Percentiles rank a stretch among this genome's conserved stretches.
Evolutionary conservation across 306 rosid species (phyloP).

Genomic region (Prunus davidiana): DNA sequence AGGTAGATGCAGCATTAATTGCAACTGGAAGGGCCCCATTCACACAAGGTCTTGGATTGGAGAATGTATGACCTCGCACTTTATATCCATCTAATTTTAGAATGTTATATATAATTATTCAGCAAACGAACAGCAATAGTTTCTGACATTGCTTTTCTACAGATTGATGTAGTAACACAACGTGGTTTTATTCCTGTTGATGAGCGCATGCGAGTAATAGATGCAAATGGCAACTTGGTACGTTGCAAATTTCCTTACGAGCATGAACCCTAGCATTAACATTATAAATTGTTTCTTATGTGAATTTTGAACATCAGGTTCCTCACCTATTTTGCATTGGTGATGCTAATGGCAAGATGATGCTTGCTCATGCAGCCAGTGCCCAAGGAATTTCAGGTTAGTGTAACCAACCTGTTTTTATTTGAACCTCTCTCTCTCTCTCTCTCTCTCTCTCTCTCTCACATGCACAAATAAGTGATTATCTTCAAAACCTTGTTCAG

Average conservation of each 20-base stretch:
- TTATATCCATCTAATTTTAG: constrained; percentile 5
- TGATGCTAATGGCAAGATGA: constrained; percentile 96
- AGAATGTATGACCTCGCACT: constrained; percentile 58
- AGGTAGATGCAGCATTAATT: constrained; percentile 96
- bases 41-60: constrained; percentile 95
- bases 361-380: constrained; percentile 99
- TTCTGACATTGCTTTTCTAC: constrained; percentile 29
- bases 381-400: constrained; percentile 96
- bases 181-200: constrained; percentile 94
- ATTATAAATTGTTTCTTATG: constrained; percentile 23
- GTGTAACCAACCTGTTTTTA: constrained; percentile 7
- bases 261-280: constrained; percentile 1
- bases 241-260: constrained; percentile 24
- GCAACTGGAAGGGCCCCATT: constrained; percentile 99
- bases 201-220: constrained; percentile 82
- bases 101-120: neutral
- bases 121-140: constrained; percentile 6
- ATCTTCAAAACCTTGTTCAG: constrained; percentile 33
- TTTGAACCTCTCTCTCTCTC: neutral
- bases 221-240: constrained; percentile 82
- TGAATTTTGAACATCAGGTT: constrained; percentile 53
- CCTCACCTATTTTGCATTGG: constrained; percentile 91
- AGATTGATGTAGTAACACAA: constrained; percentile 80
- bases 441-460: constrained; percentile 13
- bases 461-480: neutral